These are phyloP conservation scores for Spathaspora arborariae DNA, from an alignment of 805 yeast genomes.

Conservation along the genomic window DNA sequence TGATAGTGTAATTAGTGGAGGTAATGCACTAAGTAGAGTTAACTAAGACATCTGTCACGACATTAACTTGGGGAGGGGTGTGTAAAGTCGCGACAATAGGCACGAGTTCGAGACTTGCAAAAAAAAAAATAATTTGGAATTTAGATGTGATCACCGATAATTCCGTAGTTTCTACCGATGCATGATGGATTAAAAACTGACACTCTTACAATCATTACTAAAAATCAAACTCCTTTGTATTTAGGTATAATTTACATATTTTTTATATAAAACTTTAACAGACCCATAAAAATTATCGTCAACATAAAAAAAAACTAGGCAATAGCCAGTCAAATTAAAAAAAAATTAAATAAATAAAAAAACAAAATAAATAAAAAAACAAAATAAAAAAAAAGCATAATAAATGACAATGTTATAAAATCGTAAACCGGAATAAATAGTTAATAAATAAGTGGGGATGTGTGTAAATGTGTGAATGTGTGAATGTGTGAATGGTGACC, in stretches of 20 bases:
- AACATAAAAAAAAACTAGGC: too few relatives aligned
- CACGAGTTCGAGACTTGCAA: too few relatives aligned
- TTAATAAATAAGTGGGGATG: neutral
- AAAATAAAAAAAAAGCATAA: neutral
- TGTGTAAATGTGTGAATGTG: too few relatives aligned
- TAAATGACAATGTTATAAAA: neutral
- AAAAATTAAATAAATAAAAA: neutral
- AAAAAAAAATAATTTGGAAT: neutral
- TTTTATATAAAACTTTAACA: neutral
- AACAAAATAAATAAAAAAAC: neutral
- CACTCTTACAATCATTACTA: neutral
- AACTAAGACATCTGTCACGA: constrained; percentile 19
- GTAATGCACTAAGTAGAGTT: constrained; percentile 30
- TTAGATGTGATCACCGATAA: neutral
- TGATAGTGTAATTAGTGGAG: constrained; percentile 39
- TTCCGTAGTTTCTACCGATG: neutral
- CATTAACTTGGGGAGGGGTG: too few relatives aligned
- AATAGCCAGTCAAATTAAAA: too few relatives aligned
- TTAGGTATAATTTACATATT: neutral
- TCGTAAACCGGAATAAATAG: constrained; percentile 2
- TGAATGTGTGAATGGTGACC: too few relatives aligned
- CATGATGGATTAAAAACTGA: neutral
- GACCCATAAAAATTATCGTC: neutral
- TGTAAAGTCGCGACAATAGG: neutral
- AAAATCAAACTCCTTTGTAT: neutral